Evolutionary conservation across 768 basidiomycete genomes (phyloP), one percentile per base, ranked within the genome.

Genomic region (Russula abietina): DNA sequence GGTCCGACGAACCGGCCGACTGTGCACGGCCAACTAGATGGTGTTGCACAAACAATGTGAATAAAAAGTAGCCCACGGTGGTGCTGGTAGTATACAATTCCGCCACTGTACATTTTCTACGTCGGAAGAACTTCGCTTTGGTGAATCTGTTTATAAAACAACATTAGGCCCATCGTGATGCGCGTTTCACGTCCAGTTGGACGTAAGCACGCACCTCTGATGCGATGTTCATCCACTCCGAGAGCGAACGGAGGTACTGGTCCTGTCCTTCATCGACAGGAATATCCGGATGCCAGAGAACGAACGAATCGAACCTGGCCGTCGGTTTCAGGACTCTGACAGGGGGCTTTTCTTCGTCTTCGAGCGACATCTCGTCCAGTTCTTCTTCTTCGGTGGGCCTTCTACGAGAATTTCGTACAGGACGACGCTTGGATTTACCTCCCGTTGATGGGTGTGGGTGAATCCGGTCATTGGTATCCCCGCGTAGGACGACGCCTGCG

Each of bases 271-370:
- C 84, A 64, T 91, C 85, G 1, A 88, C 82, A 0, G 83, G 81
- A 24, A 81, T 79, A 72, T 93, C 91, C 4, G 86, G 80, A 61
- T 84, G 78, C 91, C 91, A 93, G 26, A 93, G 70, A n/a, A 82
- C 81, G 66, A 93, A 83, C 1, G 82, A 83, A 3, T 80, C 76
- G 69, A 93, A 93, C 52, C 76, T 78, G 0, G 81, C 79, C 3
- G 75, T 73, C 4, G 86, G 80, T 8, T 74, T 68, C 60, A 89
- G 72, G 12, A 66, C 72, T 50, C 76, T 77, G 24, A 69, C 70
- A 0, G 69, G 67, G 17, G 55, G 71, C 12, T 39, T 54, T 16
- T 67, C 69, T 53, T 65, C 74, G n/a, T 68, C 69, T 50, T 66
- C 74, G 26, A 11, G 53, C 22, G 55, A 59, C 30, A 17, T 63